Evolutionary conservation across 306 rosid genomes (phyloP), one percentile per base, ranked within the genome.

Genomic region (Quillaja saponaria): DNA sequence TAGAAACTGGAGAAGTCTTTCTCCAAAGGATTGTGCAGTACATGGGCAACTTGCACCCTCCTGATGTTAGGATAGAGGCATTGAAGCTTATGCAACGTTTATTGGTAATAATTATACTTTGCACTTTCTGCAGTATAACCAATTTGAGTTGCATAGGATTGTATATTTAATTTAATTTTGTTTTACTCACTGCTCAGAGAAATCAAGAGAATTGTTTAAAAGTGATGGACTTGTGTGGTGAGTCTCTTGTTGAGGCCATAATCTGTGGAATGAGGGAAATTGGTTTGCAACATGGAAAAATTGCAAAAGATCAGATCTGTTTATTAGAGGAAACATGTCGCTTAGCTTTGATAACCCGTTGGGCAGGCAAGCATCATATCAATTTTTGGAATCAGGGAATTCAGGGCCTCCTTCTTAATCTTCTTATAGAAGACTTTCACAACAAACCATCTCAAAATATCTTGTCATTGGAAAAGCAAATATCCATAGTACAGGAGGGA

Each of bases 341-440:
- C 39, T 77, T 91, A 82, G 95, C 85, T 75, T 78, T 81, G 46
- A 75, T 86, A 37, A 82, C 90, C 49, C 82, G 87, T 62, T 91
- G 96, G 96, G 77, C 75, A 13, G 96, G 98, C 17, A 47, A 75
- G 62, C 98, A 91, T 84, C 98, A 91, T 69, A 49, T 51, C 16
- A 63, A 28, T 49, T 88, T 91, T 52, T 91, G 96, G 98, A 79
- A 84, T 71, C 71, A 79, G 37, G 75, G 88, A 64, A 84, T 91
- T 53, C 95, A 84, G 15, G 63, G 33, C 46, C 81, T 80, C 58
- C 98, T 91, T 45, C 85, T 91, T 62, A 79, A 71, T 77, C 88
- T 91, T 81, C 75, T 88, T 51, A 47, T 82, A 15, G 86, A 74
- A 75, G 70, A 78, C 71, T 72, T 76, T 77, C 77, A 60, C 28